Base-by-base conservation (phyloP, 2,329 filamentous ascomycete species). In the Leptographium lundbergii region DNA sequence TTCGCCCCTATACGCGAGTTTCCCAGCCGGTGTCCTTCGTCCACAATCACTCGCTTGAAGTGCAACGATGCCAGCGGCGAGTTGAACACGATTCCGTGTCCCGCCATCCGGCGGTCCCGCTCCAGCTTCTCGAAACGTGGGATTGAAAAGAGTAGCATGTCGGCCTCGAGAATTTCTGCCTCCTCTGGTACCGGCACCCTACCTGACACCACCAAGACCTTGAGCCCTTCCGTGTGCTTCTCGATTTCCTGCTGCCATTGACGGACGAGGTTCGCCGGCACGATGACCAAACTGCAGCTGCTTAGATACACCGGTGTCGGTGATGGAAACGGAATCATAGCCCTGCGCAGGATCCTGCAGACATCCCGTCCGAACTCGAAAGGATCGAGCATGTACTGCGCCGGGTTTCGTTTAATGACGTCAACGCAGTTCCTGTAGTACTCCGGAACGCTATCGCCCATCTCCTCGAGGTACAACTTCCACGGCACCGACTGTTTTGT, bases 31-130 rank as follows among this genome's bases (percentile, higher is more conserved):
- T 96, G 91, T 0, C 92, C 92, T 75, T 96, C 92, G 63, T 97
- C 92, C 22, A 95, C 87, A 53, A 97, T 91, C 54, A 95, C 85
- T 1, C 92, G 81, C 66, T 96, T 86, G 79, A 92, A 96, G 65
- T 89, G 90, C 4, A 96, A 71, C 9, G 81, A 72, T 47, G 83
- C 82, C 22, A 96, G 71, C 0, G 87, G 81, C 1, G 84, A 61
- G 11, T 78, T 69, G 36, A 60, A 73, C 45, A 62, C 70, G 70
- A 34, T 61, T 45, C 56, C 62, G 3, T 63, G 66, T 34, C 61
- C 66, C 7, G 63, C 64, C 56, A 65, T 74, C 54, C 65, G 73
- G 59, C 63, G 79, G 68, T 63, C 79, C 63, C 79, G 77, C 60
- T 74, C 75, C 42, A 85, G 69, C 61, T 74, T 76, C 63, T 94